Conservation (phyloP, 139 green algal species). For the Parachlorella kessleri region DNA sequence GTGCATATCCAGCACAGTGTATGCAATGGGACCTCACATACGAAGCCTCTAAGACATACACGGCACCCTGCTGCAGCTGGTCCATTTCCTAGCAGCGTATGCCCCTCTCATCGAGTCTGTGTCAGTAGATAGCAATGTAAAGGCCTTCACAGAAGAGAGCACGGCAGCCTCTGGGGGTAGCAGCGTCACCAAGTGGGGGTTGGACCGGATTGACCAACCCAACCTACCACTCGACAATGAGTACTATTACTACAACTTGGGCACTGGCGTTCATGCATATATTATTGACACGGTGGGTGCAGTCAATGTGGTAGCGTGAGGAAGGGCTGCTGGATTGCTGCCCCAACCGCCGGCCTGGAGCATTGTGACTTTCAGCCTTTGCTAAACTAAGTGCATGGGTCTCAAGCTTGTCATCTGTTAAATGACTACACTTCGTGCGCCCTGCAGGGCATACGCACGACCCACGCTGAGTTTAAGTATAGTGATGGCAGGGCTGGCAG, state of each 20-base stretch:
- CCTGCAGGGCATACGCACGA: slow-evolving; percentile 46
- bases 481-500: background rate
- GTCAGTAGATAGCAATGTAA: slow-evolving; percentile 11
- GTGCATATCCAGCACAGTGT: too few species aligned
- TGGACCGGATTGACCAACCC: slow-evolving; percentile 72
- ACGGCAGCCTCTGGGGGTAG: background rate
- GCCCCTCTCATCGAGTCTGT: slow-evolving; percentile 6
- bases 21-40: too few species aligned
- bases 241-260: slow-evolving; percentile 53
- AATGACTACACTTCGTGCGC: background rate
- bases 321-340: background rate
- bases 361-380: background rate
- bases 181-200: slow-evolving; percentile 45
- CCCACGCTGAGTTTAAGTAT: slow-evolving; percentile 50
- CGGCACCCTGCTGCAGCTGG: slow-evolving; percentile 16
- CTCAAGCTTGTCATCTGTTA: background rate
- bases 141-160: too few species aligned
- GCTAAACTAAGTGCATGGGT: background rate
- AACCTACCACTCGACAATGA: slow-evolving; percentile 60
- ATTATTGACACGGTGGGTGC: slow-evolving; percentile 65
- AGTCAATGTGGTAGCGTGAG: background rate
- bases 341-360: background rate
- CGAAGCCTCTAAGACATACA: too few species aligned
- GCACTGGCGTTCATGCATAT: slow-evolving; percentile 70
- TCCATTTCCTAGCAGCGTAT: slow-evolving; percentile 1